Evolutionary conservation across 1,284 basidiomycete genomes (phyloP), one percentile per base, ranked within the genome.

Genomic region (Fomitopsis palustris): DNA sequence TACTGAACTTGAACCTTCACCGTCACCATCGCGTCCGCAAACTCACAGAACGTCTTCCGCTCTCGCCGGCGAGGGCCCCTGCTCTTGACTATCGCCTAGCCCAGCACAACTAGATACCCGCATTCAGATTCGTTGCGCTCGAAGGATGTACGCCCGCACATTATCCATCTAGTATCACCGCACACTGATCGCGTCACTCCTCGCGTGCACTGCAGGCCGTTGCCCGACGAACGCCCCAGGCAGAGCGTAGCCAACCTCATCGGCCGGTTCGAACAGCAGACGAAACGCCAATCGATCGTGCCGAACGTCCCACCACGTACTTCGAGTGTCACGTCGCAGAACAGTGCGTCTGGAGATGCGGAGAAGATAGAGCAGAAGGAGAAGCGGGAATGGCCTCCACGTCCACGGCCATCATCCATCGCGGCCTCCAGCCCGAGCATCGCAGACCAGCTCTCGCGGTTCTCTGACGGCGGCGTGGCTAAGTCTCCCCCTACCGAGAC

Each of bases 221-320:
- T 91, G 61, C 90, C 90, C 72, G 90, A 92, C 79, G 90, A 92
- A 76, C 83, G 87, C 69, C 90, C 90, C 54, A 86, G 90, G 62
- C 81, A 81, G 70, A 90, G 86, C 68, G 90, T 92, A 56, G 90
- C 90, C 62, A 92, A 91, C 70, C 86, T 92, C 74, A 92, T 92
- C 68, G 90, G 89, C 51, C 82, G 87, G 60, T 92, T 92, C 65
- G 90, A 92, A 71, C 87, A 83, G 68, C 87, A 90, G 74, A 84
- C 78, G 59, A 91, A 90, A 72, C 81, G 83, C 51, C 79, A 81
- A 61, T 74, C 81, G 4, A 53, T 67, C 9, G 64, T 72, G 4
- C 69, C 76, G 23, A 64, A 65, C 42, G 60, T 70, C 25, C 73
- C 78, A 51, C 70, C 74, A n/a, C 83, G 88, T 54, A 83, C 83